Percentiles rank a stretch among this genome's conserved stretches.
Evolutionary conservation across 2,329 filamentous ascomycete species (phyloP).

Genomic region (Hypoxylon sp.): DNA sequence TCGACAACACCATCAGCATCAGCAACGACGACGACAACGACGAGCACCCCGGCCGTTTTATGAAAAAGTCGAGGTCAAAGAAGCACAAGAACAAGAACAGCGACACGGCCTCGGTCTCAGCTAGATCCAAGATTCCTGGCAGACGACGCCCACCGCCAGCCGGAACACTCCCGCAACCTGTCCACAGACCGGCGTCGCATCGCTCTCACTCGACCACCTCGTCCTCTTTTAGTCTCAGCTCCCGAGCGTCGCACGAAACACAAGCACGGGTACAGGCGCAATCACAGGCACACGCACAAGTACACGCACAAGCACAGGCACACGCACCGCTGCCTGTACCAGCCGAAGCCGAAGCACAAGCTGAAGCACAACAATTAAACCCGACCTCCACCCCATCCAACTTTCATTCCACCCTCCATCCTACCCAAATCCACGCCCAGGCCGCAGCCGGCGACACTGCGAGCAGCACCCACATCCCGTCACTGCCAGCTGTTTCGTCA

Average conservation of each 20-base stretch:
- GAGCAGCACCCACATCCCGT: constrained; percentile 24
- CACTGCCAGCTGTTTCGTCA: constrained; percentile 25
- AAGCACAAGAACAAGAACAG: constrained; percentile 21
- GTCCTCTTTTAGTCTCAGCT: constrained; percentile 34
- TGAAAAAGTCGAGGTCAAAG: constrained; percentile 23
- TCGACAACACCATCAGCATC: constrained; percentile 1
- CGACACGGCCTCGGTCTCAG: constrained; percentile 27
- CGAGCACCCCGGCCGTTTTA: constrained; percentile 9
- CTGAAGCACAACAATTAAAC: constrained; percentile 2
- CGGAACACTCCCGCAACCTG: constrained; percentile 26
- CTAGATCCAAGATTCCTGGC: constrained; percentile 38
- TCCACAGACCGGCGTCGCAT: constrained; percentile 32
- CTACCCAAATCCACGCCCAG: constrained; percentile 19
- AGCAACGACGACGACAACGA: constrained; percentile 16
- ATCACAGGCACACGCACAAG: constrained; percentile 1
- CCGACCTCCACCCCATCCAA: constrained; percentile 2
- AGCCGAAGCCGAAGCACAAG: neutral
- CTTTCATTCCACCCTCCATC: neutral
- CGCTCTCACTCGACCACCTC: constrained; percentile 33
- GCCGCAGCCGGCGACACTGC: constrained; percentile 16
- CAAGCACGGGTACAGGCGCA: constrained; percentile 14
- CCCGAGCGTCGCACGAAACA: constrained; percentile 36
- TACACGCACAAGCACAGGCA: constrained; percentile 2
- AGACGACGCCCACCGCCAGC: constrained; percentile 37
- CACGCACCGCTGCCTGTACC: neutral